Base-by-base conservation (phyloP, 2,329 filamentous ascomycete genomes). In the Berkeleyomyces basicola region DNA sequence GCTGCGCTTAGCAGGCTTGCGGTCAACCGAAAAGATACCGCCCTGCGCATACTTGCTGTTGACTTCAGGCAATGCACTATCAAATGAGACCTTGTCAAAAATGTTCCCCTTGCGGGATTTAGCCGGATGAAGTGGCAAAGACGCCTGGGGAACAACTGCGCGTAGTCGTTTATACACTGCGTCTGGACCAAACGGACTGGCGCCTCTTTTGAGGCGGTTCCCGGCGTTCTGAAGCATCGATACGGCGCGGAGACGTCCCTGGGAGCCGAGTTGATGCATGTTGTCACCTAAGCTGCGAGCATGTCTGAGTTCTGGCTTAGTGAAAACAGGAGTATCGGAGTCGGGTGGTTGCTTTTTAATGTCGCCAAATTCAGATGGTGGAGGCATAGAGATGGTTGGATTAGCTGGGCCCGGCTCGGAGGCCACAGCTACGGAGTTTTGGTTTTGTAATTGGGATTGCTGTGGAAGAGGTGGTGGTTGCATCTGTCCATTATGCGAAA, bases 281-380 rank as follows among this genome's bases (percentile, higher is more conserved):
- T 70, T 70, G 46, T 78, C 75, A 14, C 79, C 78, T 37, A 75
- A 78, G 68, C 80, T 83, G 65, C 81, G 75, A 1, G 81, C 80
- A 71, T 83, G 80, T 65, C 77, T 78, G 43, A 83, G 70, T 66
- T 83, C 80, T 1, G 81, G 81, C 65, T 83, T 83, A n/a, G 79
- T 74, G 67, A 84, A 84, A 3, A 78, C 74, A 7, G 64, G 59
- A 11, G 60, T 59, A 7, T 62, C 59, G 4, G 47, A 37, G 31
- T 61, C 63, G 4, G 53, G 6, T 14, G 55, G 58, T 39, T 64
- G 63, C 31, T 39, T 58, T 46, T 66, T 66, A 31, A 63, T 61
- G 9, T 14, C 9, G 66, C 68, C 23, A 62, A 62, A 11, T n/a
- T 58, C 53, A 33, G 66, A 57, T 7, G 61, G 64, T 4, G 61